Evolutionary conservation across 306 rosid species (phyloP), one percentile per base, ranked within the genome.

Genomic region (Spatholobus suberectus): DNA sequence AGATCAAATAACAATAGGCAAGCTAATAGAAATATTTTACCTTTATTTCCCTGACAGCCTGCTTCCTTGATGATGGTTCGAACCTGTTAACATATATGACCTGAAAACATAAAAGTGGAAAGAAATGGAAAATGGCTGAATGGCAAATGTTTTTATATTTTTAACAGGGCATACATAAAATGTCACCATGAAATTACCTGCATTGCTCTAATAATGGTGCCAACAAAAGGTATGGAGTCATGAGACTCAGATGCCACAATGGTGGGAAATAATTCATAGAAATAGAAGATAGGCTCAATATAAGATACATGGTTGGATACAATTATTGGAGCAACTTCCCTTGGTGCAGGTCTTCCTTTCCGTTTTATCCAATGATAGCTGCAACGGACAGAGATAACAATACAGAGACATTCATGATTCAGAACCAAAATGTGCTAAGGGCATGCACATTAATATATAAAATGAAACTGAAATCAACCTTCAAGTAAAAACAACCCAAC

Each of bases 171-270:
- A 82, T 47, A 65, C 65, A 26, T 62, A 35, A 87, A 84, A 77
- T 0, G 47, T 44, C 76, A 51, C 65, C 51, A 70, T 49, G 65
- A 71, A 68, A 82, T 84, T 87, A 91, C 99, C 97, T 96, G 99
- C 99, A 96, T 96, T 37, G 99, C 97, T 88, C 99, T 92, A 82
- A 94, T 92, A 77, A 96, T 96, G 55, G 99, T 96, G 81, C 98
- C 99, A 77, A 94, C 99, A 61, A 89, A 85, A 73, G 99, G 98
- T 76, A 92, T 43, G 74, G 98, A 92, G 80, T 96, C 98, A 85
- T 94, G 99, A 84, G 99, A 92, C 86, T 96, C 97, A 0, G 99
- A 85, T 49, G 99, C 98, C 78, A 96, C 99, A 52, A 96, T 96
- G 73, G 98, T 94, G 8, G 99, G 89, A 85, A 86, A 94, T 77